Base-by-base conservation (phyloP, 306 rosid genomes). In the Lotus japonicus region DNA sequence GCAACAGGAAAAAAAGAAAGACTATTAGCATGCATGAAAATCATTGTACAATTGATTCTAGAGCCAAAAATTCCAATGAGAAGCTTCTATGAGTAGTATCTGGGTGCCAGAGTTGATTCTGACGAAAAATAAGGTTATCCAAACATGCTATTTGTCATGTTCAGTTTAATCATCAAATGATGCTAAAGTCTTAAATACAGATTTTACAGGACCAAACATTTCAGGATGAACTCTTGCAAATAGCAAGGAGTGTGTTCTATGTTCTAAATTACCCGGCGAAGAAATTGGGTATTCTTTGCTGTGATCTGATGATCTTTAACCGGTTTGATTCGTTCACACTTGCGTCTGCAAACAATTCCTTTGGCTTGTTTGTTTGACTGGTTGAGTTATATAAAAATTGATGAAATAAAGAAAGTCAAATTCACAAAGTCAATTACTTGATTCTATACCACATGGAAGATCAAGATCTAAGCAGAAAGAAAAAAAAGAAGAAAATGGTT, bases 351-450 rank as follows among this genome's bases (percentile, higher is more conserved):
- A 59, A 18, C 65, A 15, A 36, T 15, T 58, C 13, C 1, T 52
- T 52, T 19, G 58, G 14, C 58, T 73, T 63, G 48, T 63, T 12
- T 42, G 71, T 33, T 43, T 54, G 64, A 68, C 58, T 75, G 54
- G 9, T n/a, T 51, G 4, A 23, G 16, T 21, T 21, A n/a, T n/a
- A n/a, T n/a, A n/a, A n/a, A 41, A 41, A 28, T 11, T 66, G 62
- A 50, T 59, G 58, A 67, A 69, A 53, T 53, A 52, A 71, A 44
- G 66, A 31, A 9, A 44, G 35, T 15, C 5, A 14, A 58, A 35
- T 35, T 13, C 19, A 9, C 48, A 55, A 48, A 58, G 17, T 21
- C 5, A 28, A 58, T 13, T 45, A 23, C 23, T 26, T 70, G 9
- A 1, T 11, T 8, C 51, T 39, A 33, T 58, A 16, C 26, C 7